Evolutionary conservation across 768 basidiomycete genomes (phyloP), one percentile per base, ranked within the genome.

Genomic region (Boletus vinaceobasis): DNA sequence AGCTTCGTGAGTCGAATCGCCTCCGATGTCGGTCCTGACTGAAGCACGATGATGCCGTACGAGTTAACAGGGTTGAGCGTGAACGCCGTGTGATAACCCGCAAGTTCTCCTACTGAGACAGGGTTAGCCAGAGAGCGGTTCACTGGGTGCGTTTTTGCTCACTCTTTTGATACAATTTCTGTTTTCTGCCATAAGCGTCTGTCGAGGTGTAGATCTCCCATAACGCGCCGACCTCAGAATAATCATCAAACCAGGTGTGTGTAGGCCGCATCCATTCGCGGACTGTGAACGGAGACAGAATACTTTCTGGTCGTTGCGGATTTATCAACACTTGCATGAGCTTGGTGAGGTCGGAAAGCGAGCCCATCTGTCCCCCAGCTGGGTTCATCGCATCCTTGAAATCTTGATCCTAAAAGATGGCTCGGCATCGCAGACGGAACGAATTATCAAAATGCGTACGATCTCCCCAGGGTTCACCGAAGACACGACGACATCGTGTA

Each of bases 281-380:
- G n/a, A 77, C 50, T 14, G 73, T 71, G 17, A 60, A 60, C 1
- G 63, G 46, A 8, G 77, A 69, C 10, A 77, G 46, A 19, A 77
- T 55, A 14, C 73, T 70, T 26, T 71, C 71, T 19, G 62, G 62
- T 19, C 52, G 65, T 31, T 33, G 59, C 11, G 81, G 78, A 37
- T 80, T 71, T 27, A 83, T 69, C 43, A 83, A 60, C 4, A 74
- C 72, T 50, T 75, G 74, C 71, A 78, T 78, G 43, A 79, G 48
- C 7, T 61, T 75, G 15, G 65, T 63, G 8, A 79, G 65, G 58
- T 83, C 83, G 1, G 73, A 60, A 11, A 83, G 66, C 0, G 80
- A 81, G 55, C 75, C 73, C 59, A 78, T 79, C 56, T 84, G 81
- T 2, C 80, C 81, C 3, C 75, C 81, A 3, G 77, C 61, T 3